These are phyloP conservation scores for Senecio squalidus DNA, from an alignment of 140 eudicot genomes.

Conservation along the genomic window DNA sequence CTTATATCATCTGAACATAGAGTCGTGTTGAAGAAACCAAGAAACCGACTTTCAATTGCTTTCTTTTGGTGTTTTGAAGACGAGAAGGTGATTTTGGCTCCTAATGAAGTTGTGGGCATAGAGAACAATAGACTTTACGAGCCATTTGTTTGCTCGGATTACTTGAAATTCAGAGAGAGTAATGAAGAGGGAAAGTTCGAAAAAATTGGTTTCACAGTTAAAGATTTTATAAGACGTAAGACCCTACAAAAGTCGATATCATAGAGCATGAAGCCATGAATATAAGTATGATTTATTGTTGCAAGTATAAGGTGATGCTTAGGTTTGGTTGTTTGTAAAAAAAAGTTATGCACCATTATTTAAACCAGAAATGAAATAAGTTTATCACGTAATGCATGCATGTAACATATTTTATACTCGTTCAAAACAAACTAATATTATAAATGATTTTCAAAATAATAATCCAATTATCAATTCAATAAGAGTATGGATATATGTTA, in stretches of 20 bases:
- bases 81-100: constrained; percentile 60
- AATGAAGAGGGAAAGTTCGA: constrained; percentile 67
- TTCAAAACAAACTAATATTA: too few species aligned
- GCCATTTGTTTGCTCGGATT: constrained; percentile 65
- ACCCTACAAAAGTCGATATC: not conserved
- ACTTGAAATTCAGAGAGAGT: constrained; percentile 58
- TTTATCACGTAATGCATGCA: not conserved
- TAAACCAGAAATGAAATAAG: not conserved
- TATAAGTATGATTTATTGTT: constrained; percentile 1
- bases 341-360: not conserved
- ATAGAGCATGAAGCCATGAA: too few species aligned
- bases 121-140: constrained; percentile 33
- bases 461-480: too few species aligned
- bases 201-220: constrained; percentile 70
- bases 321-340: constrained; percentile 1
- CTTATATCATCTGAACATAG: constrained; percentile 67
- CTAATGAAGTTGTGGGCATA: constrained; percentile 57
- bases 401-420: too few species aligned
- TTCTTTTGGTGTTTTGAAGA: constrained; percentile 94
- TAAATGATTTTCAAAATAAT: too few species aligned
- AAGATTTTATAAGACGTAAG: constrained; percentile 43
- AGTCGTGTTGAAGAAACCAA: constrained; percentile 45
- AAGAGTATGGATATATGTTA: too few species aligned
- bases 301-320: not conserved
- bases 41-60: constrained; percentile 53